A percentile compares a stretch with the other conserved stretches of the same genome.
Conservation (phyloP, 352 stramenopile species). For the Thraustotheca clavata region DNA sequence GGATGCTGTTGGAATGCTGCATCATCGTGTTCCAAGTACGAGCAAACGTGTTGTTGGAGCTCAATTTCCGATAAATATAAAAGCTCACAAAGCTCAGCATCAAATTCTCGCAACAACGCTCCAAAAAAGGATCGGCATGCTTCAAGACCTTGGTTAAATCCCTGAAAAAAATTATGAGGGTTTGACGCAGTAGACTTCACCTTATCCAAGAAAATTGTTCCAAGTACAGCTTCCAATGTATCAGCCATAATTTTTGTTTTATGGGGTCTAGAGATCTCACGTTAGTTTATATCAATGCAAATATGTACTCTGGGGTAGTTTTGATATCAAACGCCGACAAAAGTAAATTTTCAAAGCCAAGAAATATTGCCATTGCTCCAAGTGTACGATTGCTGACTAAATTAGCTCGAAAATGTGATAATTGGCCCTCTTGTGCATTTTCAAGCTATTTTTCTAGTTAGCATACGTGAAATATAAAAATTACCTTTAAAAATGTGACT, state of each 20-base stretch:
- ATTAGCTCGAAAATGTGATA: constrained; percentile 61
- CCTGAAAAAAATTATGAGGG: not conserved
- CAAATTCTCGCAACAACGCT: constrained; percentile 47
- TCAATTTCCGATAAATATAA: constrained; percentile 37
- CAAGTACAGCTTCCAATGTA: constrained; percentile 72
- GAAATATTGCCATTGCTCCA: constrained; percentile 60
- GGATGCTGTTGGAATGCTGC: constrained; percentile 38
- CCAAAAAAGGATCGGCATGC: constrained; percentile 53
- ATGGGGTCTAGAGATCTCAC: not conserved
- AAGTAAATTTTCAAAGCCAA: constrained; percentile 66
- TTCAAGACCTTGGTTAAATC: constrained; percentile 34
- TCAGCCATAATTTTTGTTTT: constrained; percentile 64
- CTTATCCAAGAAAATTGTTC: constrained; percentile 75
- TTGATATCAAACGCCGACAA: constrained; percentile 59
- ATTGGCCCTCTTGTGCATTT: constrained; percentile 44
- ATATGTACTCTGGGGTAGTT: constrained; percentile 22
- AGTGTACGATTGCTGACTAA: constrained; percentile 72
- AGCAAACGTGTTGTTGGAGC: not conserved
- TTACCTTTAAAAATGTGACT: constrained; percentile 44
- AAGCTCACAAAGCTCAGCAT: constrained; percentile 44
- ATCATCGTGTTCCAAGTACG: not conserved
- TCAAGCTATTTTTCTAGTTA: constrained; percentile 36
- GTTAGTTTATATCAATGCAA: no score
- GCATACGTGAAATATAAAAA: no score
- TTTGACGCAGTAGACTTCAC: constrained; percentile 2